A percentile compares a stretch with the other conserved stretches of the same genome.
phyloP scores from a whole-genome alignment of 2,329 filamentous ascomycete species.

The Aspergillus sp. region DNA sequence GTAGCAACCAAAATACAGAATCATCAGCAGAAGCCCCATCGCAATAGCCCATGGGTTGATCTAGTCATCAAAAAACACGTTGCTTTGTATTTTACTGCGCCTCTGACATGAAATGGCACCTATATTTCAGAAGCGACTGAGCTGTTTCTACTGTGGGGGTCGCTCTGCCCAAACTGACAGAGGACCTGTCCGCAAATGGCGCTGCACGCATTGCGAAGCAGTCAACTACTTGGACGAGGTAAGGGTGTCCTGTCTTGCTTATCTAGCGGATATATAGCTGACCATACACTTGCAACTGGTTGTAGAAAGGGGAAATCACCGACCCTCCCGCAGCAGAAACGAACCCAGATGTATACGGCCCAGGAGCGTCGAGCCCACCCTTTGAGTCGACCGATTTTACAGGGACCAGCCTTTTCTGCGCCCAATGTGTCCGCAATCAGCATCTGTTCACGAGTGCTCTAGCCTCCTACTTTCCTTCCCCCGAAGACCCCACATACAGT shows the following conservation, averaged over 20 bases:
- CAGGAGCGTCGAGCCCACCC: constrained; percentile 44
- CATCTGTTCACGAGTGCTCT: constrained; percentile 70
- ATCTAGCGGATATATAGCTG: constrained; percentile 12
- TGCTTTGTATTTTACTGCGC: background rate
- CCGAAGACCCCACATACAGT: constrained; percentile 62
- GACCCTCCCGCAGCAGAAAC: constrained; percentile 69
- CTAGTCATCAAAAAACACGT: constrained; percentile 1
- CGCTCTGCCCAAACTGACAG: constrained; percentile 59
- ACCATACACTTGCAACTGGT: constrained; percentile 1
- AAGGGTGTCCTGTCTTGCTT: constrained; percentile 20
- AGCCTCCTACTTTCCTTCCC: constrained; percentile 70
- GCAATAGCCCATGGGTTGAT: background rate
- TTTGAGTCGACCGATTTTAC: constrained; percentile 24
- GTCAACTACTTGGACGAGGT: constrained; percentile 88
- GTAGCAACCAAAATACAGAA: constrained; percentile 4
- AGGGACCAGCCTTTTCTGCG: constrained; percentile 58
- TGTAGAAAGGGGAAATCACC: constrained; percentile 77
- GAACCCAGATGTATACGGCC: constrained; percentile 29
- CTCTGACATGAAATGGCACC: constrained; percentile 31
- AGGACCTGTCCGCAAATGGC: constrained; percentile 59
- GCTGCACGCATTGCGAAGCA: constrained; percentile 74
- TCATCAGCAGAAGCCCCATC: constrained; percentile 5
- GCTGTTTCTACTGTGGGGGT: constrained; percentile 80
- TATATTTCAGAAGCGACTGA: constrained; percentile 46
- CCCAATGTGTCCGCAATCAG: constrained; percentile 83